Evolutionary conservation across 2,329 filamentous ascomycete genomes (phyloP).

Genomic region (Lomentospora prolificans): DNA sequence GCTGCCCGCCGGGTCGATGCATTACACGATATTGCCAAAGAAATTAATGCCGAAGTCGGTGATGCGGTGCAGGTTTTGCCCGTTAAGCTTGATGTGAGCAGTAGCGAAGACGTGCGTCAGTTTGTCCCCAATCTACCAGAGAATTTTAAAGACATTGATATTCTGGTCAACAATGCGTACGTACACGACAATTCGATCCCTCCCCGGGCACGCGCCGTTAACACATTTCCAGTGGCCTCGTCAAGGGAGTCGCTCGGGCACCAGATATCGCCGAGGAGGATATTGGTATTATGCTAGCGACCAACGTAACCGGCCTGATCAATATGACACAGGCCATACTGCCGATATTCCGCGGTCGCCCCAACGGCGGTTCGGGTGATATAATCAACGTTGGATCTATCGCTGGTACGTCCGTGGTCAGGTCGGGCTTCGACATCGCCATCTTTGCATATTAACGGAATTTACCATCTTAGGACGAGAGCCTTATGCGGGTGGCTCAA

Average conservation of each 20-base stretch:
- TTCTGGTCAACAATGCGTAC: slow-evolving; percentile 93
- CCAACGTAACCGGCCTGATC: slow-evolving; percentile 91
- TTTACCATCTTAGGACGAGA: slow-evolving; percentile 46
- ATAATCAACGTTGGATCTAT: slow-evolving; percentile 93
- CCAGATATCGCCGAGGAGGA: slow-evolving; percentile 76
- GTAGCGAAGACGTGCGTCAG: slow-evolving; percentile 58
- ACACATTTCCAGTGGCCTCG: slow-evolving; percentile 55
- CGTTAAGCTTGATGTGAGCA: slow-evolving; percentile 80
- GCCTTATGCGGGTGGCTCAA: slow-evolving; percentile 73
- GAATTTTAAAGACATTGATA: slow-evolving; percentile 75
- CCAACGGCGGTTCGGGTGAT: slow-evolving; percentile 70
- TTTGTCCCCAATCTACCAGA: slow-evolving; percentile 68
- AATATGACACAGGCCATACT: slow-evolving; percentile 92
- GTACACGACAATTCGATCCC: slow-evolving; percentile 24
- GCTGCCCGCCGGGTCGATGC: slow-evolving; percentile 79
- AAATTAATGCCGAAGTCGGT: slow-evolving; percentile 69
- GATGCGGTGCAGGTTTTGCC: slow-evolving; percentile 73
- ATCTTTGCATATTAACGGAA: too few species aligned
- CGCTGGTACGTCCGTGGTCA: slow-evolving; percentile 55
- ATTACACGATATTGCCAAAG: slow-evolving; percentile 62
- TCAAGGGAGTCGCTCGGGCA: slow-evolving; percentile 78
- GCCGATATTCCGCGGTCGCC: slow-evolving; percentile 68
- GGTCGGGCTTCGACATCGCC: too few species aligned
- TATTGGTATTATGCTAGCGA: slow-evolving; percentile 78
- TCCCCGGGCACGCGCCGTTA: slow-evolving; percentile 6